phyloP scores from a whole-genome alignment of 176 grass and related monocot species.

The Dactylis glomerata region DNA sequence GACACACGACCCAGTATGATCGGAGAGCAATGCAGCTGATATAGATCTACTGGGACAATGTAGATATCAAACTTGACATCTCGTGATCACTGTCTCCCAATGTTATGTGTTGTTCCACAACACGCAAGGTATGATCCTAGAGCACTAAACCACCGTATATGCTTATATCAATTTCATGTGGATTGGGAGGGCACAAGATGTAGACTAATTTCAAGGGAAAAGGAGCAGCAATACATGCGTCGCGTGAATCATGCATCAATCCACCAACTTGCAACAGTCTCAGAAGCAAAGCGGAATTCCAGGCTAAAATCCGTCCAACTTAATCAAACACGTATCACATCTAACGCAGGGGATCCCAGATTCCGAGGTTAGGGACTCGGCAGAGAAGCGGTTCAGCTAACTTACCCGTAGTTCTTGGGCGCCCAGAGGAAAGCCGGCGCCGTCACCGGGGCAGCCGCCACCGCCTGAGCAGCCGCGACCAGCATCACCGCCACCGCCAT shows the following conservation, averaged over 20 bases:
- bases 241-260: neutral
- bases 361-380: neutral
- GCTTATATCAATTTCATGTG: neutral
- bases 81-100: neutral
- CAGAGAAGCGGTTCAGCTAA: neutral
- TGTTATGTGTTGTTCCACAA: neutral
- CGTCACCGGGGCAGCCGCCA: conserved; percentile 2
- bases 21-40: neutral
- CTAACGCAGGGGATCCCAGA: conserved; percentile 17
- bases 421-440: conserved; percentile 83
- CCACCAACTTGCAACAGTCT: neutral
- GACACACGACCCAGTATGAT: neutral
- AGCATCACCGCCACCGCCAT: conserved; percentile 33
- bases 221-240: neutral
- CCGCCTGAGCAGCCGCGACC: neutral
- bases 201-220: neutral
- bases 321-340: neutral
- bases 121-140: neutral
- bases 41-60: neutral
- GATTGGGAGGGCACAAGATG: neutral
- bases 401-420: conserved; percentile 59
- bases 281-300: neutral
- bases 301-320: neutral
- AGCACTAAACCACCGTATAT: neutral
- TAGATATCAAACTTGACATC: neutral